phyloP scores from a whole-genome alignment of 2,329 filamentous ascomycete genomes.

The Cladosporium phlei region DNA sequence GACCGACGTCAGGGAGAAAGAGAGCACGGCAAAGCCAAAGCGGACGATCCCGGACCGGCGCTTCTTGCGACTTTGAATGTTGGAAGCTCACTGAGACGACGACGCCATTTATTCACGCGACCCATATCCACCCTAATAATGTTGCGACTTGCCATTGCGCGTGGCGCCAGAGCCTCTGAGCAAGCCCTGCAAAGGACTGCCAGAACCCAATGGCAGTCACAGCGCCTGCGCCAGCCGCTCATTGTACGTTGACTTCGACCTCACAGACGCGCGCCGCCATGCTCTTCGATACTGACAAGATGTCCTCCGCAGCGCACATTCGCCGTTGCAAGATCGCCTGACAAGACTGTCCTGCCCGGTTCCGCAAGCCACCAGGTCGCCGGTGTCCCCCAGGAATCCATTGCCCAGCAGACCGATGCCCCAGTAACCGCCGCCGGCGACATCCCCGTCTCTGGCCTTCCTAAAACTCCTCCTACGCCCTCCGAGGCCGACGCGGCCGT shows the following conservation, averaged over 20 bases:
- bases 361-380: constrained; percentile 26
- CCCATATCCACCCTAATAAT: constrained; percentile 11
- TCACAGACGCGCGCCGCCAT: constrained; percentile 14
- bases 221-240: constrained; percentile 17
- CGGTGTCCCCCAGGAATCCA: constrained; percentile 29
- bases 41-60: constrained; percentile 1
- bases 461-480: constrained; percentile 25
- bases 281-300: constrained; percentile 6
- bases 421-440: constrained; percentile 16
- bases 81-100: not conserved
- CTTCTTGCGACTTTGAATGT: not conserved
- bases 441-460: constrained; percentile 17
- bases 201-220: constrained; percentile 22
- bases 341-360: constrained; percentile 33
- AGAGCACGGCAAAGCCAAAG: not conserved
- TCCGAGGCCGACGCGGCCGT: constrained; percentile 19
- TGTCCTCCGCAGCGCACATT: constrained; percentile 24
- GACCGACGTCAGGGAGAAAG: too few relatives aligned
- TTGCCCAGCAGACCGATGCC: constrained; percentile 17
- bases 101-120: constrained; percentile 1
- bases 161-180: constrained; percentile 18
- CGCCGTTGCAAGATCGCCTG: constrained; percentile 27
- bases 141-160: constrained; percentile 21
- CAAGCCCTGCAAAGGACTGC: constrained; percentile 14
- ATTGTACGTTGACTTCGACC: constrained; percentile 13